A percentile compares a stretch with the other conserved stretches of the same genome.
These are phyloP conservation scores for Austropuccinia psidii DNA, from an alignment of 1,284 basidiomycete species.

Conservation along the genomic window DNA sequence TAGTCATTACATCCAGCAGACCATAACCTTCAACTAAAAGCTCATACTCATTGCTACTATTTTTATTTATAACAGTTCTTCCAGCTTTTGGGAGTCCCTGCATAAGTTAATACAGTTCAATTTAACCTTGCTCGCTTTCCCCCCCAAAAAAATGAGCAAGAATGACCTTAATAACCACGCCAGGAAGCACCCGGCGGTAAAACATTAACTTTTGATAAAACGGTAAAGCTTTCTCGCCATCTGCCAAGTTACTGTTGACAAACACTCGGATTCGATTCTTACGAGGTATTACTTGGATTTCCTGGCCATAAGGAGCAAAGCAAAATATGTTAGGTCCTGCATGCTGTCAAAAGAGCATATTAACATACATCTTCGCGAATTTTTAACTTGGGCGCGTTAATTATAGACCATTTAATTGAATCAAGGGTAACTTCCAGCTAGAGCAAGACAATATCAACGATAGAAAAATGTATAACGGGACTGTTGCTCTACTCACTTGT, in stretches of 20 bases:
- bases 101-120: not conserved
- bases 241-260: slow-evolving; percentile 54
- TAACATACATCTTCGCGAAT: slow-evolving; percentile 62
- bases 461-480: too few species aligned
- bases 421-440: slow-evolving; percentile 80
- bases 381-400: slow-evolving; percentile 80
- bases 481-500: slow-evolving; percentile 52
- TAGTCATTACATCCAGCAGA: slow-evolving; percentile 93
- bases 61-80: slow-evolving; percentile 81
- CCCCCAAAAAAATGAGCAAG: not conserved
- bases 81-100: slow-evolving; percentile 72
- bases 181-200: slow-evolving; percentile 68
- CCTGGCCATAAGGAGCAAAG: slow-evolving; percentile 48
- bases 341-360: not conserved
- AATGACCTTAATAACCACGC: slow-evolving; percentile 68
- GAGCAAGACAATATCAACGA: not conserved
- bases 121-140: not conserved
- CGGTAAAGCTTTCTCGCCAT: slow-evolving; percentile 57
- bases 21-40: slow-evolving; percentile 94
- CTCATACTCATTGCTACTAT: slow-evolving; percentile 54
- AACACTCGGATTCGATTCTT: slow-evolving; percentile 79
- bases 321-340: slow-evolving; percentile 63
- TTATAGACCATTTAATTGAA: slow-evolving; percentile 86
- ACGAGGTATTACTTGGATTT: slow-evolving; percentile 42
- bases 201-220: slow-evolving; percentile 74